Percentiles rank a stretch among this genome's conserved stretches.
Conservation (phyloP, 192 early-diverging fungal genomes). For the Entophlyctis helioformis region DNA sequence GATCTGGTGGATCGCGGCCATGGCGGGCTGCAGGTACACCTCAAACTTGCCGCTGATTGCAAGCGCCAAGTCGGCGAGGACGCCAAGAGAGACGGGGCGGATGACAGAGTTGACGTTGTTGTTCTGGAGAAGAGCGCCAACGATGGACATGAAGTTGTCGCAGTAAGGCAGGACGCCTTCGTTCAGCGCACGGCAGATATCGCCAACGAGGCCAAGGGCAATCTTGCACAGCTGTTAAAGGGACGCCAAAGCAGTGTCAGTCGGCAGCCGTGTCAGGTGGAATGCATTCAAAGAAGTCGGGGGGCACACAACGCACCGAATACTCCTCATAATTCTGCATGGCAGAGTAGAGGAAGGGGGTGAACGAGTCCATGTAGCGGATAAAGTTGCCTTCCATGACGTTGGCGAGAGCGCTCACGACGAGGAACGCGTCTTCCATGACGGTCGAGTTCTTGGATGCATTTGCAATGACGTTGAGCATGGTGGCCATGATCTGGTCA, state of each 20-base stretch:
- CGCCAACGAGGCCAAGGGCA: conserved; percentile 92
- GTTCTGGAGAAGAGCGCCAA: conserved; percentile 65
- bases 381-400: conserved; percentile 70
- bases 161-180: conserved; percentile 67
- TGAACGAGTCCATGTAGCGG: conserved; percentile 80
- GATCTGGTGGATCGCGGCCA: conserved; percentile 80
- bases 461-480: conserved; percentile 64
- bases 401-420: conserved; percentile 73
- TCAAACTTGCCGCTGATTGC: conserved; percentile 82
- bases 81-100: not conserved
- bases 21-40: conserved; percentile 64
- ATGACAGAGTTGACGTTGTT: too few species aligned
- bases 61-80: conserved; percentile 12
- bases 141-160: conserved; percentile 65
- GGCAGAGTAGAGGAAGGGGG: conserved; percentile 66
- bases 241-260: not conserved
- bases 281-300: not conserved
- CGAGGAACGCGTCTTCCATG: conserved; percentile 86
- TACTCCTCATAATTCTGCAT: conserved; percentile 85
- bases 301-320: conserved; percentile 6
- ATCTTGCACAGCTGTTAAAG: conserved; percentile 70
- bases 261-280: too few species aligned
- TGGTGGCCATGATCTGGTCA: conserved; percentile 80
- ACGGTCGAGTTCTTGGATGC: conserved; percentile 70
- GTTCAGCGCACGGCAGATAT: conserved; percentile 83